phyloP scores from a whole-genome alignment of 495 filamentous ascomycete genomes.

The Trichodelitschia bisporula region DNA sequence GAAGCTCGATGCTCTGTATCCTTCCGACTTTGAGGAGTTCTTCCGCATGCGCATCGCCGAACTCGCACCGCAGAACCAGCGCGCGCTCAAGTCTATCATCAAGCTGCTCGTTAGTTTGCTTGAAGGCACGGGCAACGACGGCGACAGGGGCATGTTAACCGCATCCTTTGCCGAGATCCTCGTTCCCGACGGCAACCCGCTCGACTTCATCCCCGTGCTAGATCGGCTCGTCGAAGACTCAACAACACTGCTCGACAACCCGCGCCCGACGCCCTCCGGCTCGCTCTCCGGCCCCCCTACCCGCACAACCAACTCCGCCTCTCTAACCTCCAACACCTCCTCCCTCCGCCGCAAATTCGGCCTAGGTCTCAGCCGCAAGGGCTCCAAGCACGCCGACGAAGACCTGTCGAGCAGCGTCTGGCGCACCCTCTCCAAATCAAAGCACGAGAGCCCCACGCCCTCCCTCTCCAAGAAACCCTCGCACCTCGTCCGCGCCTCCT shows the following conservation, averaged over 20 bases:
- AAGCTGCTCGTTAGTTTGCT: slow-evolving; percentile 69
- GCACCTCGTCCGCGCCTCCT: slow-evolving; percentile 44
- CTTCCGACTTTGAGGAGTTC: slow-evolving; percentile 62
- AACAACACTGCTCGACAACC: slow-evolving; percentile 64
- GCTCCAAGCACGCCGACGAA: slow-evolving; percentile 46
- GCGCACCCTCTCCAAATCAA: slow-evolving; percentile 73
- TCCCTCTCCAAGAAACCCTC: slow-evolving; percentile 29
- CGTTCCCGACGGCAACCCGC: slow-evolving; percentile 22
- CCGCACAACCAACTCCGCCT: slow-evolving; percentile 21
- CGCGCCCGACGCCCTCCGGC: slow-evolving; percentile 12
- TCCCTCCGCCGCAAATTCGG: slow-evolving; percentile 68
- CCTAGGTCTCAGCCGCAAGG: slow-evolving; percentile 51
- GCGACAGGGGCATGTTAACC: slow-evolving; percentile 73
- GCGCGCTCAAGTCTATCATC: slow-evolving; percentile 64
- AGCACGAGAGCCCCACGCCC: slow-evolving; percentile 23
- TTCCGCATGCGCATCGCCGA: slow-evolving; percentile 53
- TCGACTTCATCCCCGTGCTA: slow-evolving; percentile 69
- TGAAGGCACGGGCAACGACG: slow-evolving; percentile 84
- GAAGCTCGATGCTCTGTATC: slow-evolving; percentile 46
- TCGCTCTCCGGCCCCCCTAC: slow-evolving; percentile 20
- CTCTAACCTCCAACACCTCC: slow-evolving; percentile 47
- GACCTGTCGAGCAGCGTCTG: slow-evolving; percentile 53
- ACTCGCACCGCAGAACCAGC: slow-evolving; percentile 76
- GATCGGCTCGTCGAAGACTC: slow-evolving; percentile 85
- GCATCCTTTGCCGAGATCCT: slow-evolving; percentile 78